Base-by-base conservation (phyloP, 2,329 filamentous ascomycete species). In the Chrysosporium keratinophilum region DNA sequence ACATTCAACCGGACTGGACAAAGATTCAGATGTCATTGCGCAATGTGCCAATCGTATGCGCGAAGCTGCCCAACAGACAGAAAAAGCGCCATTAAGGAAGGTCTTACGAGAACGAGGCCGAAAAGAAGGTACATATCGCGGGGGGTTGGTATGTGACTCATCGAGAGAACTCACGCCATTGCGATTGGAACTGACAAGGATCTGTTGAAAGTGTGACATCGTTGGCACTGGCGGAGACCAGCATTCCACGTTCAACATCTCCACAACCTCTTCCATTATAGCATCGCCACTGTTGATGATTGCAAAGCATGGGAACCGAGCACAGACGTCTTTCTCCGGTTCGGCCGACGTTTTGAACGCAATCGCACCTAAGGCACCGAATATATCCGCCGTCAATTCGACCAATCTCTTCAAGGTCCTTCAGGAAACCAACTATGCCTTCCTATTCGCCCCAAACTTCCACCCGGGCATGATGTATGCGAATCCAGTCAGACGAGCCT, bases 181-280 rank as follows among this genome's bases (percentile, higher is more conserved):
- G 51, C 37, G 35, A 19, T 50, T 54, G 49, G 47, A 43, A 35
- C 54, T 54, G 49, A 51, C 56, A 50, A 9, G 54, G 46, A 35
- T 52, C 5, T 20, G 31, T 49, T 59, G 55, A 59, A 28, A 82
- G 79, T 83, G 90, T 68, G 93, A 98, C 69, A 97, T 98, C 67
- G 93, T 98, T 55, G 93, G 93, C 61, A 98, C 93, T 6, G 93
- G 93, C 60, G 93, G 93, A 65, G 93, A 98, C 74, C 85, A 86
- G 17, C 90, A 97, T 77, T 88, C 95, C 70, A 98, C 93, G 34
- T 98, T 95, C 81, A 98, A 98, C 70, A 91, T 98, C 67, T 93
- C 86, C 62, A 98, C 93, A 3, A 95, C 93, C 5, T 82, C 93
- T 1, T 95, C 89, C 15, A 96, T 98, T 65, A 76, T 98, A 47